Conservation (phyloP, 306 rosid genomes). For the Calophaca sinica region DNA sequence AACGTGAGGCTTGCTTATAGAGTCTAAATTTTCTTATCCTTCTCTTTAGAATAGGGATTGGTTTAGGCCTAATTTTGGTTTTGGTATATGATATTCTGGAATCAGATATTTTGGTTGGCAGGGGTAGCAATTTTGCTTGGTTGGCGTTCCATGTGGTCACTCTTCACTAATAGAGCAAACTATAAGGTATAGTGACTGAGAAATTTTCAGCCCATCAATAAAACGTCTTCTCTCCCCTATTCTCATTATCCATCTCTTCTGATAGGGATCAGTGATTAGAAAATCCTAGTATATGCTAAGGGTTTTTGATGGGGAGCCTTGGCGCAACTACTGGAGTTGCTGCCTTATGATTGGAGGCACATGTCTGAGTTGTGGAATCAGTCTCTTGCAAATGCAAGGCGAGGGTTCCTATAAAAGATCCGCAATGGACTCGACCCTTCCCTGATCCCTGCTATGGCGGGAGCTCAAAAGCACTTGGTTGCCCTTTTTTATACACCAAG, state of each 20-base stretch:
- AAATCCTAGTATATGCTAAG: background rate
- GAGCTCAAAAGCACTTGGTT: too few relatives aligned
- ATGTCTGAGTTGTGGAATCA: too few relatives aligned
- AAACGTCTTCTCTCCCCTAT: background rate
- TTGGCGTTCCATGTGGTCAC: slow-evolving; percentile 71
- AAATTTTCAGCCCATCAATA: background rate
- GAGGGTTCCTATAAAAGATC: too few relatives aligned
- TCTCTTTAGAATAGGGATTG: background rate
- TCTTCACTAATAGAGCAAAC: slow-evolving; percentile 77
- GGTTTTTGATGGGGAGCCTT: too few relatives aligned
- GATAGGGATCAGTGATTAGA: background rate
- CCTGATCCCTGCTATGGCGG: too few relatives aligned
- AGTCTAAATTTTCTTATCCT: slow-evolving; percentile 18
- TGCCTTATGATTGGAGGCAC: too few relatives aligned
- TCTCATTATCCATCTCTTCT: slow-evolving; percentile 4
- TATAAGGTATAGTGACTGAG: slow-evolving; percentile 60
- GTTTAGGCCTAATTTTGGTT: slow-evolving; percentile 26
- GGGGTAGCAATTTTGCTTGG: slow-evolving; percentile 92
- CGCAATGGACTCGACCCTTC: too few relatives aligned
- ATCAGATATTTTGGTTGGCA: slow-evolving; percentile 81
- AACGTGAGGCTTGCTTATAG: slow-evolving; percentile 62
- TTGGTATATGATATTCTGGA: slow-evolving; percentile 34
- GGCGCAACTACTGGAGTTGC: too few relatives aligned
- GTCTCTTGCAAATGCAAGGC: too few relatives aligned
- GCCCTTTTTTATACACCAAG: too few relatives aligned